Evolutionary conservation across 2,329 filamentous ascomycete genomes (phyloP).

Genomic region (Tolypocladium ophioglossoides): DNA sequence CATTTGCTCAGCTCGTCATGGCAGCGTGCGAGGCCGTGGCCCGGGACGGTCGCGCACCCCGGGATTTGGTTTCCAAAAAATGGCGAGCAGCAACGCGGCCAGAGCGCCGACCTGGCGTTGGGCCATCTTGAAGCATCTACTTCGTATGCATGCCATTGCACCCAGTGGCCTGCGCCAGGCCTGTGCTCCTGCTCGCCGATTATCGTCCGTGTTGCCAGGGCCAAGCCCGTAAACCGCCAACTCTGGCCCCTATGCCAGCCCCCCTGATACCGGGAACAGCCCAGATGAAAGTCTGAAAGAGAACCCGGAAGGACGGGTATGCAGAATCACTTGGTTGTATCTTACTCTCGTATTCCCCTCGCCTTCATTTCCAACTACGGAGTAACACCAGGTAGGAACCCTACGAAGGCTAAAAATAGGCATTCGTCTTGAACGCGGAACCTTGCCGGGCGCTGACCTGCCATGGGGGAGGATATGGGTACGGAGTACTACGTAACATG

Average conservation of each 20-base stretch:
- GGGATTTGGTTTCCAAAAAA: not conserved
- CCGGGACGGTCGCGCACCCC: not conserved
- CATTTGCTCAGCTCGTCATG: not conserved
- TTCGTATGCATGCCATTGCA: too few species aligned
- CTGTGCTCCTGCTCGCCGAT: not conserved
- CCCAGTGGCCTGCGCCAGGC: not conserved
- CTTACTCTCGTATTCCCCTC: not conserved
- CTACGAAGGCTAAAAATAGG: not conserved
- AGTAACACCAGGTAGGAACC: too few species aligned
- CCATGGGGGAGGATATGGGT: not conserved
- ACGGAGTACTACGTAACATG: too few species aligned
- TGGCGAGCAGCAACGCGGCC: not conserved
- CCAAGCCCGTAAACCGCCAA: not conserved
- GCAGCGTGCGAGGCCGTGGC: not conserved
- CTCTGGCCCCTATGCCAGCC: not conserved
- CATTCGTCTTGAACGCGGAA: not conserved
- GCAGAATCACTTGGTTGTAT: not conserved
- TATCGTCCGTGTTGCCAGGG: not conserved
- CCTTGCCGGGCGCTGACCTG: not conserved
- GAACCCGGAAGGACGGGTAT: not conserved
- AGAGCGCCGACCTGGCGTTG: not conserved
- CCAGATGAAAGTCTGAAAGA: not conserved
- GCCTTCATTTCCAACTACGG: too few species aligned
- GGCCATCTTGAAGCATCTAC: not conserved
- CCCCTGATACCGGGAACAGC: not conserved